phyloP scores from a whole-genome alignment of 768 basidiomycete species.

The Filobasidium floriforme region DNA sequence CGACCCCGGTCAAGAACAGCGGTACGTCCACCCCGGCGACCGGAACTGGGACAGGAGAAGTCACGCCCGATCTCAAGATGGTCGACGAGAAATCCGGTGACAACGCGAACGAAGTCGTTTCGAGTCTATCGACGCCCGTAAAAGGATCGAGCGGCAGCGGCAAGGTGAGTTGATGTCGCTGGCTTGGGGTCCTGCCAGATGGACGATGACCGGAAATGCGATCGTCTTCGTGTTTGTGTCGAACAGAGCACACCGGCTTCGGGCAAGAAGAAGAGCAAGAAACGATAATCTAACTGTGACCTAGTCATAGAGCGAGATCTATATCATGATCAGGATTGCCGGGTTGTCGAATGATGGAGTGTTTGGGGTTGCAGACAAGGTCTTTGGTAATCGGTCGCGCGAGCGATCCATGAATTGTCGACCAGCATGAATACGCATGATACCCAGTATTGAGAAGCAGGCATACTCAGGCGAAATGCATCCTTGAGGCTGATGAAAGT shows the following conservation, averaged over 20 bases:
- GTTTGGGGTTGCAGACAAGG: too few species aligned
- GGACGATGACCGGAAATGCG: slow-evolving; percentile 18
- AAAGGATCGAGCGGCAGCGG: not conserved
- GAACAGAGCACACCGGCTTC: slow-evolving; percentile 27
- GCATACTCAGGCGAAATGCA: too few species aligned
- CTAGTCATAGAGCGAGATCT: too few species aligned
- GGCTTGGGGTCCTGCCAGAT: slow-evolving; percentile 15
- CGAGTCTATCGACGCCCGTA: slow-evolving; percentile 1
- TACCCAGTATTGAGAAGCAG: too few species aligned
- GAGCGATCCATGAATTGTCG: too few species aligned
- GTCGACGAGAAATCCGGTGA: not conserved
- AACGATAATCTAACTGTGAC: not conserved
- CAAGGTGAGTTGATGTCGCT: not conserved
- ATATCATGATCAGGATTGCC: too few species aligned
- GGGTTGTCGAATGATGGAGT: too few species aligned
- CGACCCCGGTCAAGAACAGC: too few species aligned
- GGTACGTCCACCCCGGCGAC: too few species aligned
- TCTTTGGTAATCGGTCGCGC: too few species aligned
- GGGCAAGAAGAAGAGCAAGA: slow-evolving; percentile 39
- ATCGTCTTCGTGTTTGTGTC: not conserved
- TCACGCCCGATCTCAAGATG: not conserved
- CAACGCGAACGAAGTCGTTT: not conserved
- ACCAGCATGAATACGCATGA: too few species aligned
- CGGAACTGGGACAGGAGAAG: not conserved
- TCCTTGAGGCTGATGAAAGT: too few species aligned